These are phyloP conservation scores for Neonectria coccinea DNA, from an alignment of 2,329 filamentous ascomycete species.

Conservation along the genomic window DNA sequence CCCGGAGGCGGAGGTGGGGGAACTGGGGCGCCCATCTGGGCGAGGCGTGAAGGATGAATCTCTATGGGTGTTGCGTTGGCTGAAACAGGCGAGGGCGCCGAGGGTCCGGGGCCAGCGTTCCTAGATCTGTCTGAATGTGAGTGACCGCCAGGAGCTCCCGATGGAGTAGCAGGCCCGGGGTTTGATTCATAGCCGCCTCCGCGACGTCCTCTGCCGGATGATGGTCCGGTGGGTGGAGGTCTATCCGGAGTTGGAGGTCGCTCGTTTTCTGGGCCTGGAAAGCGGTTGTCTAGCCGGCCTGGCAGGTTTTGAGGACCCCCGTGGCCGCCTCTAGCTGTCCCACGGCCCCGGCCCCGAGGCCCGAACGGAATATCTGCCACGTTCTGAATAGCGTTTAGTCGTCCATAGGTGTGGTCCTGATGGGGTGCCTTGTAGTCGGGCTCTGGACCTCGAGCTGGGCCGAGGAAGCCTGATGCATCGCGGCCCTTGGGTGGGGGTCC, in stretches of 20 bases:
- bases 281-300: conserved; percentile 57
- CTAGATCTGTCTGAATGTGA: conserved; percentile 58
- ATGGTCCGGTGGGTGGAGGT: conserved; percentile 65
- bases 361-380: conserved; percentile 65
- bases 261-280: conserved; percentile 54
- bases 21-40: conserved; percentile 55
- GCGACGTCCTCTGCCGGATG: conserved; percentile 61
- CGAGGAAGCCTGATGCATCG: conserved; percentile 55
- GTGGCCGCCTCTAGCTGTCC: conserved; percentile 53
- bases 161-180: conserved; percentile 46
- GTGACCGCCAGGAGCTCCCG: conserved; percentile 41
- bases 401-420: conserved; percentile 72
- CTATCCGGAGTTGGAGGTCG: conserved; percentile 62
- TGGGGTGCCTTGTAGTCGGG: conserved; percentile 63
- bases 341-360: conserved; percentile 64
- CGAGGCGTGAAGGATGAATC: conserved; percentile 64
- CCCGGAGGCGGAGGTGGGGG: conserved; percentile 47
- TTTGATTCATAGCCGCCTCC: conserved; percentile 58
- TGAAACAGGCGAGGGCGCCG: conserved; percentile 42
- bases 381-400: conserved; percentile 65
- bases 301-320: conserved; percentile 52
- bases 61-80: conserved; percentile 46
- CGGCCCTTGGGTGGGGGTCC: conserved; percentile 53
- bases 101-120: conserved; percentile 49
- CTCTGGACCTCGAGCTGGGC: conserved; percentile 56